Evolutionary conservation across 2,329 filamentous ascomycete species (phyloP).

Genomic region (Colletotrichum viniferum): DNA sequence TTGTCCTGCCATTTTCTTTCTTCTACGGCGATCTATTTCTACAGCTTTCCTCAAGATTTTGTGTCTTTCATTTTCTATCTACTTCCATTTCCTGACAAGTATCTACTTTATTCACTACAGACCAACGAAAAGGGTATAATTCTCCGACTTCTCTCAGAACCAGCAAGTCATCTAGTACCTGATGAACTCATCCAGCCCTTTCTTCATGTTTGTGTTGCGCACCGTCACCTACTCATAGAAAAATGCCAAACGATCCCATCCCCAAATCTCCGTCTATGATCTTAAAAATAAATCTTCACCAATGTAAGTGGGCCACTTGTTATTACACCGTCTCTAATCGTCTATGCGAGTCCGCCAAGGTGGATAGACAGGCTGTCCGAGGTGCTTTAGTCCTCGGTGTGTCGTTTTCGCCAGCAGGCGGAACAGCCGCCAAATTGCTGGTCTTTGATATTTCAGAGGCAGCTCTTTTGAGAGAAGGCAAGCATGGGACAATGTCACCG

Average conservation of each 20-base stretch:
- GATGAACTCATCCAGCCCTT: neutral
- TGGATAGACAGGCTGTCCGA: slow-evolving; percentile 42
- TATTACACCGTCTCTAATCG: slow-evolving; percentile 40
- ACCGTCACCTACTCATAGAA: neutral
- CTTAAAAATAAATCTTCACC: neutral
- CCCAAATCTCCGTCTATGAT: neutral
- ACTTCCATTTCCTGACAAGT: neutral
- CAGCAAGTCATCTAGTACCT: neutral
- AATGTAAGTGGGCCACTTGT: neutral
- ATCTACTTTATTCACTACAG: neutral
- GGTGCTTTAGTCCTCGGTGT: slow-evolving; percentile 39
- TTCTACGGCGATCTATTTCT: neutral
- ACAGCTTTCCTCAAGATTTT: neutral
- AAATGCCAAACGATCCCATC: neutral
- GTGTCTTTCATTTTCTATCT: neutral
- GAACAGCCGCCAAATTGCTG: slow-evolving; percentile 47
- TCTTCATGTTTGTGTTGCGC: neutral
- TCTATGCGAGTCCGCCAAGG: slow-evolving; percentile 43
- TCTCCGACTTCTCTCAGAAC: neutral
- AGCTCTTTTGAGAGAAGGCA: slow-evolving; percentile 51
- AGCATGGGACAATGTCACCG: slow-evolving; percentile 47
- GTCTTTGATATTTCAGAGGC: slow-evolving; percentile 58
- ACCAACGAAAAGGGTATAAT: slow-evolving; percentile 9
- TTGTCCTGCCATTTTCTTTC: neutral
- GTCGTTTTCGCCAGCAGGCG: slow-evolving; percentile 32